A percentile compares a stretch with the other conserved stretches of the same genome.
Evolutionary conservation across 2,329 filamentous ascomycete genomes (phyloP).

Genomic region (Xylaria sp.): DNA sequence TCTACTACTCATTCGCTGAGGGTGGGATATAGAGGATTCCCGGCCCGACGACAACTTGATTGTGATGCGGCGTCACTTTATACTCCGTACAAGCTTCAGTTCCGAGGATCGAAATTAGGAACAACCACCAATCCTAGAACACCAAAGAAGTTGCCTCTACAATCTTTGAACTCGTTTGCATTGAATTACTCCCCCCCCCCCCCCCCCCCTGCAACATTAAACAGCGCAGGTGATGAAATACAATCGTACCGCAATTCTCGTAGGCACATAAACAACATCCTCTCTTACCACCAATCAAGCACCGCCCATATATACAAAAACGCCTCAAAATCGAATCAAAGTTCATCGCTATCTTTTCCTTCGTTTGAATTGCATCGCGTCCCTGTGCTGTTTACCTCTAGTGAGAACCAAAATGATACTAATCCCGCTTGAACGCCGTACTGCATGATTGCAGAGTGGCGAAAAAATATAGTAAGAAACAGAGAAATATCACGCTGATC

Average conservation of each 20-base stretch:
- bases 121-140: no score
- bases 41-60: no score
- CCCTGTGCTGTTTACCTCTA: neutral
- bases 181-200: neutral
- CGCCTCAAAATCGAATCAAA: neutral
- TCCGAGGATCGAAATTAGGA: no score
- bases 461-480: neutral
- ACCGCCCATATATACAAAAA: neutral
- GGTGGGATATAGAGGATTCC: no score
- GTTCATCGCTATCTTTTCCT: constrained; percentile 14
- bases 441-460: neutral
- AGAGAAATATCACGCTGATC: neutral
- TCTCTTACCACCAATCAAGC: neutral
- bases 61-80: no score
- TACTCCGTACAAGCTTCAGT: no score
- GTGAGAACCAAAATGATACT: neutral
- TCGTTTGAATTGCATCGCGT: neutral
- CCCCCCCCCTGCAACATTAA: no score
- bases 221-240: neutral
- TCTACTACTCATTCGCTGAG: no score
- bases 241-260: neutral
- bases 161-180: neutral
- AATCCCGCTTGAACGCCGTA: constrained; percentile 12
- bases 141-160: no score
- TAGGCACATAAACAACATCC: neutral